Percentiles rank a stretch among this genome's conserved stretches.
phyloP scores from a whole-genome alignment of 768 basidiomycete genomes.

The Rhodosporidiobolus sp. region DNA sequence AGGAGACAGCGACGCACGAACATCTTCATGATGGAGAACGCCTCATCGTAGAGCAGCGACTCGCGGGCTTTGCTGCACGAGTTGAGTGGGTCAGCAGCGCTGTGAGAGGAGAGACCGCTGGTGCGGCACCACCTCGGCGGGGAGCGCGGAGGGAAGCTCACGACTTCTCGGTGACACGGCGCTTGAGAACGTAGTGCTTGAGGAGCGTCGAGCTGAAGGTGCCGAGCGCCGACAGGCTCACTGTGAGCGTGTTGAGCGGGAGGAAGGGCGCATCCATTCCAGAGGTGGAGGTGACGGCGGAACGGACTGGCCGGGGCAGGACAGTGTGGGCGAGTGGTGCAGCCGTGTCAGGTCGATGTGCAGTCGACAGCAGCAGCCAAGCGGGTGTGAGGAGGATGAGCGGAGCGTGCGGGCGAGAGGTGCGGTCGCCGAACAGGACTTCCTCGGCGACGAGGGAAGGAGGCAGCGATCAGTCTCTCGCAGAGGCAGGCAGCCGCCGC shows the following conservation, averaged over 20 bases:
- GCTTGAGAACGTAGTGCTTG: constrained; percentile 47
- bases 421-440: neutral
- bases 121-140: neutral
- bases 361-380: neutral
- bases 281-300: neutral
- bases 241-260: constrained; percentile 35
- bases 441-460: neutral
- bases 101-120: neutral
- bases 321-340: neutral
- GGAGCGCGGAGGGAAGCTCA: neutral
- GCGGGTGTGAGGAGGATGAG: neutral
- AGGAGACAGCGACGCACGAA: constrained; percentile 54
- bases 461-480: too few species aligned
- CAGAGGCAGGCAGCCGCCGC: neutral
- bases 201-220: constrained; percentile 42
- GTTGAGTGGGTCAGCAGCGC: neutral
- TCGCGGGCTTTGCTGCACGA: constrained; percentile 55
- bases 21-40: constrained; percentile 68
- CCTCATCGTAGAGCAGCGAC: constrained; percentile 69
- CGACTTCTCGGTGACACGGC: constrained; percentile 35
- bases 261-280: constrained; percentile 22
- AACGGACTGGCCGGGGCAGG: neutral
- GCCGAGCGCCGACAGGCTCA: constrained; percentile 13
- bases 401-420: neutral
- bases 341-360: too few species aligned